Percentiles rank a stretch among this genome's conserved stretches.
Conservation (phyloP, 768 basidiomycete species). For the Boletus tomentosulus region DNA sequence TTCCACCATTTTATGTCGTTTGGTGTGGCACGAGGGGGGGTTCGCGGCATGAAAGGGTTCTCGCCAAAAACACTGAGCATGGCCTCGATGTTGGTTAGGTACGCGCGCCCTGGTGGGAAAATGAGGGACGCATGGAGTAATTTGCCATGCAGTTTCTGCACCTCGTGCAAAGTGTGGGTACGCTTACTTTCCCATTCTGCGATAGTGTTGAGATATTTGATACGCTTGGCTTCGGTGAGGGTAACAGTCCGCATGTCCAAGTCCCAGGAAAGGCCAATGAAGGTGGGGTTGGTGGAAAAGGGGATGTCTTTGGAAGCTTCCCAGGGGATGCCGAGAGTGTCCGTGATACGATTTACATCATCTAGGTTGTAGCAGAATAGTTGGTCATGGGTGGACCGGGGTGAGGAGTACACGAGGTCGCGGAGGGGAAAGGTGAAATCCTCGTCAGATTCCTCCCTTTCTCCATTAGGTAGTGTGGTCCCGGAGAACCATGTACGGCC, state of each 20-base stretch:
- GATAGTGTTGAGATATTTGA: not conserved
- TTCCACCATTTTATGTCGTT: not conserved
- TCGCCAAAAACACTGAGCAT: not conserved
- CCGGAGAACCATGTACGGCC: not conserved
- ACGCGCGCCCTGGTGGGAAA: not conserved
- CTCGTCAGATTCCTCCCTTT: not conserved
- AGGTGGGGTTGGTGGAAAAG: not conserved
- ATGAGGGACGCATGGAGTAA: not conserved
- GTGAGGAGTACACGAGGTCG: too few relatives aligned
- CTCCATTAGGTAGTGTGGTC: too few relatives aligned
- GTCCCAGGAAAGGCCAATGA: constrained; percentile 35
- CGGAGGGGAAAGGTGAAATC: not conserved
- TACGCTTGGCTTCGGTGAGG: not conserved
- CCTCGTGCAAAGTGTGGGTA: not conserved
- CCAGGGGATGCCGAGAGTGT: constrained; percentile 5
- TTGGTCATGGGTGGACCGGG: too few relatives aligned
- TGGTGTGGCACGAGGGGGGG: not conserved
- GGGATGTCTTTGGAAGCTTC: constrained; percentile 5
- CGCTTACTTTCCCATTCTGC: not conserved
- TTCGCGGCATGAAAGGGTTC: not conserved
- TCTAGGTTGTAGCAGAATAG: fast-evolving
- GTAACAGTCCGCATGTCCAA: constrained; percentile 19
- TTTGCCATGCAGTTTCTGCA: not conserved
- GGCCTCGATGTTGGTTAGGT: not conserved
- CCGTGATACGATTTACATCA: too few relatives aligned